Percentiles rank a stretch among this genome's conserved stretches.
Evolutionary conservation across 202 grass and related monocot genomes (phyloP).

Genomic region (Thinopyrum obtusiflorum): DNA sequence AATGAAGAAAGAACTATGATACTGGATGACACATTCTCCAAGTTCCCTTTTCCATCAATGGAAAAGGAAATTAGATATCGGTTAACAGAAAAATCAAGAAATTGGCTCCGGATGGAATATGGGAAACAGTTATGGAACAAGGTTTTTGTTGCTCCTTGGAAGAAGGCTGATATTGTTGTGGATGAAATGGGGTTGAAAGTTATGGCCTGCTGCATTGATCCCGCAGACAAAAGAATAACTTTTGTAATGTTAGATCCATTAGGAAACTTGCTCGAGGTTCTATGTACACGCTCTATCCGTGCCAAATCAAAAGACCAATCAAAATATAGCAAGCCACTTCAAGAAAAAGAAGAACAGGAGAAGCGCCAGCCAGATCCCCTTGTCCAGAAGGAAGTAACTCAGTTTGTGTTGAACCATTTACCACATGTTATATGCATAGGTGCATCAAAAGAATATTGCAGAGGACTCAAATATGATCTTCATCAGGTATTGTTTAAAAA

Average conservation of each 20-base stretch:
- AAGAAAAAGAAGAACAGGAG: no score
- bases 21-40: constrained; percentile 80
- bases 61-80: constrained; percentile 75
- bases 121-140: constrained; percentile 74
- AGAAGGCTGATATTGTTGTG: constrained; percentile 52
- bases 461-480: constrained; percentile 84
- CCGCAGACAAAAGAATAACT: constrained; percentile 77
- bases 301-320: constrained; percentile 75
- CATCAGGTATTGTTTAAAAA: constrained; percentile 56
- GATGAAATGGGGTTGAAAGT: constrained; percentile 76
- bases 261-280: constrained; percentile 85
- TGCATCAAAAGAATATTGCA: constrained; percentile 72
- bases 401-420: constrained; percentile 87
- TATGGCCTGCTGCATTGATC: constrained; percentile 92
- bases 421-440: constrained; percentile 86
- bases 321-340: not conserved
- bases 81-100: constrained; percentile 63
- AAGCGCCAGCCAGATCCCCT: no score
- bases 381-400: constrained; percentile 56
- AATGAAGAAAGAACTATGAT: constrained; percentile 91
- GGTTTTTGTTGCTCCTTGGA: constrained; percentile 83
- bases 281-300: constrained; percentile 83
- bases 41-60: constrained; percentile 73
- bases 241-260: constrained; percentile 86
- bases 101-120: constrained; percentile 79